Percentiles rank a stretch among this genome's conserved stretches.
Evolutionary conservation across 2,329 filamentous ascomycete genomes (phyloP).

Genomic region (Phialophora expanda): DNA sequence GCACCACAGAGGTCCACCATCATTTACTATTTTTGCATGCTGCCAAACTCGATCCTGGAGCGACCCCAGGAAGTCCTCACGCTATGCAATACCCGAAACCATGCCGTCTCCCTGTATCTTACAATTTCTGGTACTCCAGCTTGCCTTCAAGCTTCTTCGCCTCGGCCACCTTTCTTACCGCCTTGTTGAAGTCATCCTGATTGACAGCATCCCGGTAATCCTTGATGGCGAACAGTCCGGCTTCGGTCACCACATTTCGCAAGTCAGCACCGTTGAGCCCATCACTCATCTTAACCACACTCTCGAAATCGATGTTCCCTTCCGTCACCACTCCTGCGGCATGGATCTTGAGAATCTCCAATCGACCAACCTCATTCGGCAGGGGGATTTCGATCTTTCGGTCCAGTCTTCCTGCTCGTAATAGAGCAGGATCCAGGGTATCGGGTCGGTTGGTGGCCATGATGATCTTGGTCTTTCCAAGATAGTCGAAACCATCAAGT

Average conservation of each 20-base stretch:
- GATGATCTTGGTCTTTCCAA: slow-evolving; percentile 99
- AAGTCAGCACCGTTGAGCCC: slow-evolving; percentile 96
- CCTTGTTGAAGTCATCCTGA: slow-evolving; percentile 99
- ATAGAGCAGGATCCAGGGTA: slow-evolving; percentile 88
- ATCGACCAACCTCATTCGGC: slow-evolving; percentile 91
- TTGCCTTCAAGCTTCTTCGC: slow-evolving; percentile 99
- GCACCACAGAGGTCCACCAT: not conserved
- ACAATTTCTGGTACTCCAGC: slow-evolving; percentile 95
- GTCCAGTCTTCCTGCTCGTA: slow-evolving; percentile 91
- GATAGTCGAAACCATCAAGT: slow-evolving; percentile 97
- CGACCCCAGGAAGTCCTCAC: slow-evolving; percentile 7
- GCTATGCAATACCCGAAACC: slow-evolving; percentile 20
- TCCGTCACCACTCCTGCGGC: slow-evolving; percentile 83
- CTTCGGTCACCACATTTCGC: slow-evolving; percentile 96
- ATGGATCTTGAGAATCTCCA: slow-evolving; percentile 99
- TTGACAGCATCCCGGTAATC: slow-evolving; percentile 95
- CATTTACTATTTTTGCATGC: not conserved
- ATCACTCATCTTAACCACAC: slow-evolving; percentile 99
- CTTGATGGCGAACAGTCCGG: slow-evolving; percentile 96
- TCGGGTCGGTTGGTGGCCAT: slow-evolving; percentile 99
- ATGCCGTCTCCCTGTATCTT: slow-evolving; percentile 43
- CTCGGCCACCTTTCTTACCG: slow-evolving; percentile 95
- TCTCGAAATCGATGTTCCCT: slow-evolving; percentile 97
- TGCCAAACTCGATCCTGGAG: not conserved
- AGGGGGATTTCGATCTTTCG: slow-evolving; percentile 97